Base-by-base conservation (phyloP, 78 protist genomes). In the Bigelowiella natans region DNA sequence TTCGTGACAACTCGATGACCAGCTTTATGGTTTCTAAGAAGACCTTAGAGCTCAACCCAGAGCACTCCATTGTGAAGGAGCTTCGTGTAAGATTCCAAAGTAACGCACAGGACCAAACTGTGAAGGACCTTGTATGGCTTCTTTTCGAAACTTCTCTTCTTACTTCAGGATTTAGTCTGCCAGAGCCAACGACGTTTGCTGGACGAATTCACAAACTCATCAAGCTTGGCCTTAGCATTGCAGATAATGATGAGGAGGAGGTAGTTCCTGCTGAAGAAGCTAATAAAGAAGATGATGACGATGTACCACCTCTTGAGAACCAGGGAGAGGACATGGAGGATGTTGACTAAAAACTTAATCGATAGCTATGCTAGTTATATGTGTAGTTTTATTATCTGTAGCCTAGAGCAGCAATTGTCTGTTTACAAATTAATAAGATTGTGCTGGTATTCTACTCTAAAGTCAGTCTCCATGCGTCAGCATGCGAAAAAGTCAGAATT, bases 21-120 rank as follows among this genome's bases (percentile, higher is more conserved):
- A 84, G 96, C 64, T 96, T 96, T 97, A 98, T 97, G 99, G 89
- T 94, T 34, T 88, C 96, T 39, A 96, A 97, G 95, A 98, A 97
- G 96, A 97, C 98, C 30, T 39, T 98, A 90, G 99, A 98, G 96
- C 89, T 99, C 95, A 98, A 98, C 96, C 99, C 99, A 86, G 92
- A 93, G 88, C 95, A 98, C 95, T 90, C 97, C 40, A 97, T 98
- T 93, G 91, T 99, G 90, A 86, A 63, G 91, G 94, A 95, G 89
- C 96, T 99, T 63, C 87, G 88, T 38, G 92, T 95, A 93, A 90
- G 88, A 90, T 88, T 93, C 51, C 96, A 94, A 28, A 91, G 85
- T 18, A 97, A 96, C 94, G 73, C 73, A 89, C 91, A 92, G 91
- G 95, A 95, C 94, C 93, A 95, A 95, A 94, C 97, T 86, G 96